Percentiles rank a stretch among this genome's conserved stretches.
phyloP scores from a whole-genome alignment of 176 grass and related monocot species.

The Musa acuminata region DNA sequence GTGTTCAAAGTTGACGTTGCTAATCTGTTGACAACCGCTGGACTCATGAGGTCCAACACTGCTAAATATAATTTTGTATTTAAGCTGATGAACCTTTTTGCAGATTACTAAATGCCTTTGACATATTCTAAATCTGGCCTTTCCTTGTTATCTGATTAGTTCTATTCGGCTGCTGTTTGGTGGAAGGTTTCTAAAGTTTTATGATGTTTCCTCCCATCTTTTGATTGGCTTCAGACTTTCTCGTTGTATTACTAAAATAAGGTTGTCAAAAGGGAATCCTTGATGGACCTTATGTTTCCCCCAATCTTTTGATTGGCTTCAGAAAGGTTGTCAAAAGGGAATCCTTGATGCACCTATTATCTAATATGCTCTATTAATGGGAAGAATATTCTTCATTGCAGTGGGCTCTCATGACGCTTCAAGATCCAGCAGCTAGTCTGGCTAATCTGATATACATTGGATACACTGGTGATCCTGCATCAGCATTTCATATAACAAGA shows the following conservation, averaged over 20 bases:
- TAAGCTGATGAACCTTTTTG: too few species aligned
- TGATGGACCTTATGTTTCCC: too few species aligned
- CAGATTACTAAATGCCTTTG: background rate
- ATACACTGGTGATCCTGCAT: constrained; percentile 53
- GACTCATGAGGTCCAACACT: too few species aligned
- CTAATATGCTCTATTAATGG: background rate
- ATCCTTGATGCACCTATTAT: too few species aligned
- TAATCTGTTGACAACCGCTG: too few species aligned
- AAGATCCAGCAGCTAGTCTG: constrained; percentile 69
- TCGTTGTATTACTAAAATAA: background rate
- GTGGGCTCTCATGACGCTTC: constrained; percentile 97
- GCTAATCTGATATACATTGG: constrained; percentile 90
- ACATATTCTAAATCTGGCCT: background rate
- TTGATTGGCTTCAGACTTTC: background rate
- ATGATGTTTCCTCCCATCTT: too few species aligned
- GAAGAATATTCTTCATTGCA: constrained; percentile 25
- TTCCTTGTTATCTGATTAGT: background rate
- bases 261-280: background rate
- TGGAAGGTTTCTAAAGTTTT: too few species aligned
- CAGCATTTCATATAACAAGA: constrained; percentile 73
- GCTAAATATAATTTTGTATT: too few species aligned
- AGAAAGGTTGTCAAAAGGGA: background rate
- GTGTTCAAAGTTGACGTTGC: too few species aligned
- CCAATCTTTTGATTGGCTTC: too few species aligned
- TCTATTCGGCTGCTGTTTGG: background rate